A percentile compares a stretch with the other conserved stretches of the same genome.
Conservation (phyloP, 345 rosid genomes). For the Eucalyptus rudis region DNA sequence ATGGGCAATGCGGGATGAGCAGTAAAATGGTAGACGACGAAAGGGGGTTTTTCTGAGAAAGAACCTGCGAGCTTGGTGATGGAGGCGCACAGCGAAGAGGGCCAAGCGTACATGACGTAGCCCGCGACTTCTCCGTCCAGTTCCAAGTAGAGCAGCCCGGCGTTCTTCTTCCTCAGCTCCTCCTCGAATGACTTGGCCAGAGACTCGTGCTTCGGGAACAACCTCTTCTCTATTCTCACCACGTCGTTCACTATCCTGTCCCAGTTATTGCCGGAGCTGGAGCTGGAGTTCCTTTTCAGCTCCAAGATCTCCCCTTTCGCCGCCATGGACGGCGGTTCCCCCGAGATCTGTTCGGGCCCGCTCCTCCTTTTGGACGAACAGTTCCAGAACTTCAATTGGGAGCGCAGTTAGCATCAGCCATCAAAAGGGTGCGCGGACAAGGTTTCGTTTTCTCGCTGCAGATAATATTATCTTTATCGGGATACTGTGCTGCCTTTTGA, state of each 20-base stretch:
- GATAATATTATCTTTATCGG: neutral
- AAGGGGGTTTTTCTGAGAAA: neutral
- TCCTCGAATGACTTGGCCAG: slow-evolving; percentile 51
- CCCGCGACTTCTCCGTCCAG: slow-evolving; percentile 38
- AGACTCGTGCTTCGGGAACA: slow-evolving; percentile 82
- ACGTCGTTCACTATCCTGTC: slow-evolving; percentile 37
- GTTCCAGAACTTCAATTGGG: neutral
- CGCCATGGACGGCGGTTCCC: neutral
- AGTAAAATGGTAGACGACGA: neutral
- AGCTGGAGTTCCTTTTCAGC: slow-evolving; percentile 31
- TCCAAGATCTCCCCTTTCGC: slow-evolving; percentile 5
- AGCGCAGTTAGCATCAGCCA: neutral
- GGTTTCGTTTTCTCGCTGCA: neutral
- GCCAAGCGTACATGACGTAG: slow-evolving; percentile 65
- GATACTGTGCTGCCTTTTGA: neutral
- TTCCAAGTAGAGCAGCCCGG: slow-evolving; percentile 47
- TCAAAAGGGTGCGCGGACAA: neutral
- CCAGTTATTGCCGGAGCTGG: slow-evolving; percentile 1
- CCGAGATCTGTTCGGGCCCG: neutral
- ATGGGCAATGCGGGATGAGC: neutral
- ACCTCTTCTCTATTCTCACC: slow-evolving; percentile 56
- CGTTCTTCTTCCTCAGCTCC: slow-evolving; percentile 58
- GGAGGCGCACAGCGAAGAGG: slow-evolving; percentile 62
- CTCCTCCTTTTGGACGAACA: neutral
- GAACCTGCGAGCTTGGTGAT: slow-evolving; percentile 83